Percentiles rank a stretch among this genome's conserved stretches.
These are phyloP conservation scores for Knoxdaviesia proteae DNA, from an alignment of 2,329 filamentous ascomycete genomes.

Conservation along the genomic window DNA sequence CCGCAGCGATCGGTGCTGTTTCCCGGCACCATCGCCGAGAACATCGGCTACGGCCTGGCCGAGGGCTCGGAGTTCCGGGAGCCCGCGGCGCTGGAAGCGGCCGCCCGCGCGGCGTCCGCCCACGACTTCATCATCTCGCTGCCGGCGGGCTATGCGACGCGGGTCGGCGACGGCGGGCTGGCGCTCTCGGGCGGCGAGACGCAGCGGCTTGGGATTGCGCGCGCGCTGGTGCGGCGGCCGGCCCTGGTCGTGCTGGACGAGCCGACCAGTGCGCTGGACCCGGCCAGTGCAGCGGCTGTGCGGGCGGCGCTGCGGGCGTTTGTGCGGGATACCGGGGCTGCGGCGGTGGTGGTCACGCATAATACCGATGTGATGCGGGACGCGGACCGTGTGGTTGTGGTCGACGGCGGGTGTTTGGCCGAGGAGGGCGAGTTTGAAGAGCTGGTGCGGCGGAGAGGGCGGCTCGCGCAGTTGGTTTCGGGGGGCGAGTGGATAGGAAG, in stretches of 20 bases:
- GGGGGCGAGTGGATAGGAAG: neutral
- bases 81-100: conserved; percentile 21
- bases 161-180: conserved; percentile 57
- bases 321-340: conserved; percentile 17
- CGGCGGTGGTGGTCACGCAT: conserved; percentile 69
- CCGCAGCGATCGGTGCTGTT: conserved; percentile 58
- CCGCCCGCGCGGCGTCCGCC: conserved; percentile 35
- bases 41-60: conserved; percentile 62
- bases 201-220: conserved; percentile 62
- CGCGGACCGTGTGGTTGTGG: conserved; percentile 50
- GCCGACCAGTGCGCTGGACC: conserved; percentile 64
- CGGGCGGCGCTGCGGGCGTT: conserved; percentile 38
- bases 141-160: conserved; percentile 47
- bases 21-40: conserved; percentile 53
- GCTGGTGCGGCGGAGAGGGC: conserved; percentile 24
- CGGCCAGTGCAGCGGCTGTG: conserved; percentile 42
- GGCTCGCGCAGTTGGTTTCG: conserved; percentile 24
- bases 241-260: conserved; percentile 66
- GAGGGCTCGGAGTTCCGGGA: conserved; percentile 28
- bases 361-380: conserved; percentile 69
- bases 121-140: conserved; percentile 51
- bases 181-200: conserved; percentile 62
- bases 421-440: conserved; percentile 46
- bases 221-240: conserved; percentile 53
- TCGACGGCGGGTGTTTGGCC: conserved; percentile 46